Conservation (phyloP, 2,329 filamentous ascomycete species). For the Alternaria sp. region DNA sequence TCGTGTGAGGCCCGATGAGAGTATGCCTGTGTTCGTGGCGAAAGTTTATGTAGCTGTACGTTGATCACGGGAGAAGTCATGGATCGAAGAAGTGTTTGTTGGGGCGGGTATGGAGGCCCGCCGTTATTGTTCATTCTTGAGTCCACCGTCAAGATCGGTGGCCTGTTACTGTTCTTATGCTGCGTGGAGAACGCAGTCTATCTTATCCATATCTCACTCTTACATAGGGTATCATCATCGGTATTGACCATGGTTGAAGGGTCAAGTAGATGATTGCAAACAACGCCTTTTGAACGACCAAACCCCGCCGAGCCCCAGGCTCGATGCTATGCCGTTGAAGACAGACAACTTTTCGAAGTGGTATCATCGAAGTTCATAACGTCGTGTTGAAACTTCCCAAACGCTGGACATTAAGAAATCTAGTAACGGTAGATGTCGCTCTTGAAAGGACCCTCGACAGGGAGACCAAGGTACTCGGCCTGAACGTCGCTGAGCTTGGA, state of each 20-base stretch:
- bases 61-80: not conserved
- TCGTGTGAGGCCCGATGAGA: not conserved
- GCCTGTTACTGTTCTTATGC: constrained; percentile 28
- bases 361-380: constrained; percentile 65
- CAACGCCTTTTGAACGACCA: constrained; percentile 46
- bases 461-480: constrained; percentile 92
- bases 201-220: constrained; percentile 29
- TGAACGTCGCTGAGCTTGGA: constrained; percentile 83
- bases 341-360: constrained; percentile 59
- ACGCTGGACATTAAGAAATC: constrained; percentile 38
- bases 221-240: constrained; percentile 41
- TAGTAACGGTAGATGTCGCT: constrained; percentile 75
- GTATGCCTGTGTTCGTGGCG: not conserved
- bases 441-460: constrained; percentile 92
- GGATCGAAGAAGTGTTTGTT: not conserved
- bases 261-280: constrained; percentile 46
- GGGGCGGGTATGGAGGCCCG: constrained; percentile 18
- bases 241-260: constrained; percentile 48
- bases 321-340: constrained; percentile 67
- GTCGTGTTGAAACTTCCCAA: constrained; percentile 60
- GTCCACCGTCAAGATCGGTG: constrained; percentile 17
- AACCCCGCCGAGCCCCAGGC: constrained; percentile 38
- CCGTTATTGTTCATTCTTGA: constrained; percentile 25
- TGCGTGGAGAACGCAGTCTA: constrained; percentile 23
- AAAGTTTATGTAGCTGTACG: not conserved